These are phyloP conservation scores for Echria macrotheca DNA, from an alignment of 495 filamentous ascomycete species.

Conservation along the genomic window DNA sequence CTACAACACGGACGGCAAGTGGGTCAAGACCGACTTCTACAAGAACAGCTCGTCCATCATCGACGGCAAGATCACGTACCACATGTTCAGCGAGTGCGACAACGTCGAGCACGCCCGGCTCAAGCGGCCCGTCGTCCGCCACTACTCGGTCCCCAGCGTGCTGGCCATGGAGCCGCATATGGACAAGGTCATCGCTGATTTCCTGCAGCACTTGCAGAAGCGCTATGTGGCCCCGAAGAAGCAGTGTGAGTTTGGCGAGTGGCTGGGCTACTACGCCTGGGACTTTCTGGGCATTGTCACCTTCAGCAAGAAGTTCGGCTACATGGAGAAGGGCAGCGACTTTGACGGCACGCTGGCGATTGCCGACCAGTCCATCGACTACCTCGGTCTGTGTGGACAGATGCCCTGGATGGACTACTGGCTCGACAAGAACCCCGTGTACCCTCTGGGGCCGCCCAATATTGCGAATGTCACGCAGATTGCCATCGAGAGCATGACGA, in stretches of 20 bases:
- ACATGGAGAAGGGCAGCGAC: conserved; percentile 26
- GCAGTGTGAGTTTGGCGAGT: conserved; percentile 18
- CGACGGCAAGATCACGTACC: conserved; percentile 34
- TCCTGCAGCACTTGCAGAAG: conserved; percentile 13
- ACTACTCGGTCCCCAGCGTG: conserved; percentile 30
- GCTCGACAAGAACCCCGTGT: conserved; percentile 19
- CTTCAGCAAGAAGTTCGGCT: conserved; percentile 33
- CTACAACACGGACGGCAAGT: conserved; percentile 24
- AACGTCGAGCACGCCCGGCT: conserved; percentile 28
- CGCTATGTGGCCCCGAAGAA: conserved; percentile 5
- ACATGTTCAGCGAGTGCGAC: conserved; percentile 33
- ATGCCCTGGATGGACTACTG: conserved; percentile 23
- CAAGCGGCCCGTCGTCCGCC: conserved; percentile 33
- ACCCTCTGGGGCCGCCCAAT: conserved; percentile 19
- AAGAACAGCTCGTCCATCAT: conserved; percentile 30
- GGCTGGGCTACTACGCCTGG: conserved; percentile 27
- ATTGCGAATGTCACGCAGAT: conserved; percentile 9
- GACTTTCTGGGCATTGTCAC: conserved; percentile 29
- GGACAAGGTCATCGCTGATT: conserved; percentile 22
- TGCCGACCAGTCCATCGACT: conserved; percentile 16
- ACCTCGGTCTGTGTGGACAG: conserved; percentile 2
- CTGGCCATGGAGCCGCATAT: conserved; percentile 27
- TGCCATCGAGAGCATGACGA: conserved; percentile 7
- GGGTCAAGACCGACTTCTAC: conserved; percentile 36
- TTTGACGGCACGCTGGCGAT: conserved; percentile 17